Evolutionary conservation across 352 stramenopile species (phyloP), one percentile per base, ranked within the genome.

Genomic region (Pythium monospermum): DNA sequence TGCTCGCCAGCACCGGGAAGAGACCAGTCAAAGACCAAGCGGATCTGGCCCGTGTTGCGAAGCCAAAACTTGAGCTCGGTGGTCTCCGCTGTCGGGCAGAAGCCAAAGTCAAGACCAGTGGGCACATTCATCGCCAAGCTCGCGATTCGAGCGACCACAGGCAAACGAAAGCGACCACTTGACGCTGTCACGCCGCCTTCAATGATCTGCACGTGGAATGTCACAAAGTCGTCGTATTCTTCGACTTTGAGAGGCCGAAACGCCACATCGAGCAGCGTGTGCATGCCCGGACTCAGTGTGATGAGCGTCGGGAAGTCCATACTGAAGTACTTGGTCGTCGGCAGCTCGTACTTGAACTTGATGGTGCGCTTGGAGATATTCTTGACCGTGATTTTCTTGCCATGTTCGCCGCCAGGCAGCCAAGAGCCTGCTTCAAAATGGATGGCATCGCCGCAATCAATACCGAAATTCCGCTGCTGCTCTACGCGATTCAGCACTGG

Each of bases 261-360:
- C 3, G 85, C 76, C 26, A 98, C 83, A 51, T 97, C 83, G 8
- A 98, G 64, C 28, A 76, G 69, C 26, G 80, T 82, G 32, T 74
- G 66, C 70, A 94, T 97, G 36, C 89, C 91, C 3, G 88, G 87
- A 42, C 76, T 95, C 19, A 98, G 78, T 19, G 74, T 92, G 27
- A 91, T 86, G 18, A 92, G 57, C 21, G 88, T 84, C 18, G 93
- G 91, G 66, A 97, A 97, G 43, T 91, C 81, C 82, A 98, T 94
- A 47, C 83, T 96, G 49, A 98, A 98, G 64, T 94, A 97, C 59
- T 95, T 94, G 48, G 90, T 96, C 45, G 66, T 80, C 18, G 90
- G 92, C 21, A 97, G 73, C 53, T 91, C 78, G 65, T 97, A 97
- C 64, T 96, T 97, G 63, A 97, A 94, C 64, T 94, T 93, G 55